Conservation (phyloP, 306 rosid species). For the Glycine tomentella region DNA sequence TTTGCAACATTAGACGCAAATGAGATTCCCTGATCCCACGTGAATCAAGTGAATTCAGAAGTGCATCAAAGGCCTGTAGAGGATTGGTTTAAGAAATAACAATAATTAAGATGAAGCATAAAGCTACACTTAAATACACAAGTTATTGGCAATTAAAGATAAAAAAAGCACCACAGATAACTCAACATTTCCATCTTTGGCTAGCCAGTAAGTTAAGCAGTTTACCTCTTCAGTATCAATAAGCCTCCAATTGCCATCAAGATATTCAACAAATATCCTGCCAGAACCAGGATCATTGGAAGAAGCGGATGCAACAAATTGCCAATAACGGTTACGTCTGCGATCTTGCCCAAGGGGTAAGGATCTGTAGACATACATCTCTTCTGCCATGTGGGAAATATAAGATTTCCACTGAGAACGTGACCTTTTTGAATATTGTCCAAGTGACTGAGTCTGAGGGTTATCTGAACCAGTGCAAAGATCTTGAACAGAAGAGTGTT, state of each 20-base stretch:
- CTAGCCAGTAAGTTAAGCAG: conserved; percentile 8
- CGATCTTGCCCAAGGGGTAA: conserved; percentile 98
- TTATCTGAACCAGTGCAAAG: conserved; percentile 68
- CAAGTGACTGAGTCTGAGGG: conserved; percentile 61
- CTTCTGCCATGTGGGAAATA: conserved; percentile 89
- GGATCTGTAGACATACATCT: conserved; percentile 91
- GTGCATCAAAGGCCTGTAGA: conserved; percentile 83
- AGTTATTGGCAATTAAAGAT: conserved; percentile 6
- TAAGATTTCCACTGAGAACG: conserved; percentile 89
- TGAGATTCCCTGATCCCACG: conserved; percentile 98
- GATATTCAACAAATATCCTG: conserved; percentile 85
- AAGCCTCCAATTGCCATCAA: conserved; percentile 89
- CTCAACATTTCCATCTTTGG: background rate
- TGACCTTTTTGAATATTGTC: conserved; percentile 75
- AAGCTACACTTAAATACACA: conserved; percentile 18
- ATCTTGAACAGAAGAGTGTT: conserved; percentile 64
- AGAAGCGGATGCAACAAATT: conserved; percentile 91
- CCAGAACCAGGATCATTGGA: conserved; percentile 97
- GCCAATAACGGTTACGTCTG: conserved; percentile 95
- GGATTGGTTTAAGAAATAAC: conserved; percentile 30
- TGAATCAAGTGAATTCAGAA: conserved; percentile 74
- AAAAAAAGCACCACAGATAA: background rate
- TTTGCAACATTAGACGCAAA: conserved; percentile 88
- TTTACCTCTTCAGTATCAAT: conserved; percentile 94
- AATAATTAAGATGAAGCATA: conserved; percentile 10